Percentiles rank a stretch among this genome's conserved stretches.
These are phyloP conservation scores for Colletotrichum lentis DNA, from an alignment of 2,329 filamentous ascomycete genomes.

Conservation along the genomic window DNA sequence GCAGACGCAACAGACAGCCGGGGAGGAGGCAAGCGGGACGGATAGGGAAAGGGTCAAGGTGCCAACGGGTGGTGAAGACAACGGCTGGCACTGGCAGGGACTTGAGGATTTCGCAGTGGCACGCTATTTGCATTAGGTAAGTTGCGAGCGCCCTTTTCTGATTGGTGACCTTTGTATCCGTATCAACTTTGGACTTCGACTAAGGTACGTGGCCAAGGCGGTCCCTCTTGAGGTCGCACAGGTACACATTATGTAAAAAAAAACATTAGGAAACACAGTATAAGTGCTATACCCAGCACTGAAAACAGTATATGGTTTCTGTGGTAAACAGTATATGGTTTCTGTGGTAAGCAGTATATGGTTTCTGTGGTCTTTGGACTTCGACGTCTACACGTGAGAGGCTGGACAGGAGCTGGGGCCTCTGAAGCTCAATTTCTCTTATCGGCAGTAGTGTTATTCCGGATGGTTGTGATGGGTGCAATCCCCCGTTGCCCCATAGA, in stretches of 20 bases:
- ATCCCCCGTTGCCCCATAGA: constrained; percentile 17
- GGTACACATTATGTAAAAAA: too few species aligned
- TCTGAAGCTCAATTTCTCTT: constrained; percentile 33
- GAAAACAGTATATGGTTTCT: too few species aligned
- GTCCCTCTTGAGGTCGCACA: too few species aligned
- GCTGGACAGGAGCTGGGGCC: constrained; percentile 21
- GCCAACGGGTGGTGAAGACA: constrained; percentile 3
- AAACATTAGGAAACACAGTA: too few species aligned
- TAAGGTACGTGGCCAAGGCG: too few species aligned
- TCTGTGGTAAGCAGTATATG: too few species aligned
- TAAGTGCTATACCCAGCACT: too few species aligned
- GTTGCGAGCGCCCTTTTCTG: constrained; percentile 9
- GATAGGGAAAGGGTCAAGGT: constrained; percentile 23
- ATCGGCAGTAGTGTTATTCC: constrained; percentile 32
- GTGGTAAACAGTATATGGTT: too few species aligned
- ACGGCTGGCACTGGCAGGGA: constrained; percentile 17
- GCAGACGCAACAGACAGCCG: not conserved
- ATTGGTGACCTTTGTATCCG: not conserved
- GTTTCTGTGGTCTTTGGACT: too few species aligned
- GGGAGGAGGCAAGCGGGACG: not conserved
- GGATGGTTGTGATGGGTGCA: not conserved
- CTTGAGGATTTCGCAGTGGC: constrained; percentile 1
- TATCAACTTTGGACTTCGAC: too few species aligned
- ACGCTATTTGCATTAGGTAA: constrained; percentile 25
- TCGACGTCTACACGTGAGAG: constrained; percentile 4